Conservation (phyloP, 345 rosid species). For the Stellera chamaejasme region DNA sequence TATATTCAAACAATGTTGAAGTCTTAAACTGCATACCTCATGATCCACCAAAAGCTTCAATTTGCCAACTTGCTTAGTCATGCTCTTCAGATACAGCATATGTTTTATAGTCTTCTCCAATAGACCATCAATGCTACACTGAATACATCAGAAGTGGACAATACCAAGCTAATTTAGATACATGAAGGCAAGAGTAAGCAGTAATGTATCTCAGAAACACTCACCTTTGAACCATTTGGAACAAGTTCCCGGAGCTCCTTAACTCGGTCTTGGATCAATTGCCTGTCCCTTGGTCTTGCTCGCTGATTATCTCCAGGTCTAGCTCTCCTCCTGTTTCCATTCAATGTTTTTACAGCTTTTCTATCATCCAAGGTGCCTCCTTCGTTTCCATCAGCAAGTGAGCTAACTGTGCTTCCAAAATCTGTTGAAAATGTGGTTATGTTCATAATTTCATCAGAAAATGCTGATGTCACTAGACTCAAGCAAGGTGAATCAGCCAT, state of each 20-base stretch:
- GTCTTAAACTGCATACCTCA: slow-evolving; percentile 28
- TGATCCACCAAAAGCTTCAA: slow-evolving; percentile 32
- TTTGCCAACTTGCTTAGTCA: slow-evolving; percentile 48
- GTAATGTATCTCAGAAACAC: neutral
- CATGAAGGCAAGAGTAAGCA: neutral
- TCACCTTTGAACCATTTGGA: slow-evolving; percentile 50
- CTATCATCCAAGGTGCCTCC: slow-evolving; percentile 6
- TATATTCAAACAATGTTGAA: neutral
- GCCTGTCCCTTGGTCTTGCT: slow-evolving; percentile 67
- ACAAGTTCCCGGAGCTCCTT: slow-evolving; percentile 62
- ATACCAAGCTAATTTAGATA: neutral
- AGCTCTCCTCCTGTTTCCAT: slow-evolving; percentile 28
- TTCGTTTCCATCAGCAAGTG: too few relatives aligned
- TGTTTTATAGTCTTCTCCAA: slow-evolving; percentile 49
- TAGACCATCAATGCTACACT: slow-evolving; percentile 72
- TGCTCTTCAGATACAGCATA: slow-evolving; percentile 41
- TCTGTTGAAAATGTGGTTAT: slow-evolving; percentile 15
- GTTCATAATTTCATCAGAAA: neutral
- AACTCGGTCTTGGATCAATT: slow-evolving; percentile 60
- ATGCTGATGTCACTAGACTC: slow-evolving; percentile 15
- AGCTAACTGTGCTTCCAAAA: slow-evolving; percentile 17
- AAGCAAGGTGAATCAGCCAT: slow-evolving; percentile 11
- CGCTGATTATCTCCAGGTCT: slow-evolving; percentile 36
- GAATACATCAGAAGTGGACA: slow-evolving; percentile 14
- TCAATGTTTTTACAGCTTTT: slow-evolving; percentile 22